Base-by-base conservation (phyloP, 352 stramenopile genomes). In the Phytophthora tubulina region DNA sequence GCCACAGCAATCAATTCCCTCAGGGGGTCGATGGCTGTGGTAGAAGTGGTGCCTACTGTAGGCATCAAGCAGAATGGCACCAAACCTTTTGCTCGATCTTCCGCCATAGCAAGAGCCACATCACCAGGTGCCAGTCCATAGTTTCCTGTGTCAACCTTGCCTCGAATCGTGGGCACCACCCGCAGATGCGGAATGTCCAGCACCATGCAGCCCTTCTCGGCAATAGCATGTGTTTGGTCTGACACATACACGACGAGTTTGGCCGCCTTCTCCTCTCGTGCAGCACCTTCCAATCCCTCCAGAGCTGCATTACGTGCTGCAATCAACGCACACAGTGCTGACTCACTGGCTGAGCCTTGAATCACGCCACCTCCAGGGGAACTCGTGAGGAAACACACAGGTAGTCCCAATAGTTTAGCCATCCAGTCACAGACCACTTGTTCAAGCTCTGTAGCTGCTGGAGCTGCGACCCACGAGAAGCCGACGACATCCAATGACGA, bases 391-490 rank as follows among this genome's bases (percentile, higher is more conserved):
- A 91, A 88, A 45, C 74, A 84, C 38, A 81, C 70, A 6, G 87
- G 87, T 35, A 95, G 58, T 1, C 75, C 55, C 8, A 94, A 49
- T 15, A 92, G 67, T 54, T 87, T 76, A 54, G 73, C 77, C 53
- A 94, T 63, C 86, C 86, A 94, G 72, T 94, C 85, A 21, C 88
- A 86, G 44, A 89, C 81, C 21, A 86, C 81, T 38, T 85, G 79
- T 70, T 93, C 86, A 7, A 93, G 77, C 56, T 93, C 86, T 13
- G 86, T 93, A 15, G 80, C 83, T 9, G 84, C 84, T 4, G 85
- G 85, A 4, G 78, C 71, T 2, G 79, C 61, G 33, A 91, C 75
- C 86, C 86, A 94, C 60, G 79, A 90, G 67, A 91, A 91, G 49
- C 81, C 83, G 3, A 91, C 71, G 55, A 88, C 76, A 48, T 88